Conservation (phyloP, 345 rosid genomes). For the Citrus unshiu region DNA sequence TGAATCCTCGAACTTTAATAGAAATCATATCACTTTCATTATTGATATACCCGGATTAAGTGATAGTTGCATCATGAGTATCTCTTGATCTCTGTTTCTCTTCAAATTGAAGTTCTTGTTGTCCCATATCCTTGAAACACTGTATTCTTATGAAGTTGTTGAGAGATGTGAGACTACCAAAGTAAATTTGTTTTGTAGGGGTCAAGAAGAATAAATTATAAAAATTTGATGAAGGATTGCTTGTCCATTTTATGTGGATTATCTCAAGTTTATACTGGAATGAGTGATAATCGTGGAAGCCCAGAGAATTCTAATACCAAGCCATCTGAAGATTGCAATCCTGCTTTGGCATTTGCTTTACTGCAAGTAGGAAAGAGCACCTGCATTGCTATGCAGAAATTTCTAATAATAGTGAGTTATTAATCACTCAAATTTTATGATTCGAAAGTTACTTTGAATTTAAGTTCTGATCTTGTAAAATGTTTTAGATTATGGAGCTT, state of each 20-base stretch:
- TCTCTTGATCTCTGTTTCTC: neutral
- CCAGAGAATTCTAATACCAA: constrained; percentile 18
- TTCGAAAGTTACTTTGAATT: neutral
- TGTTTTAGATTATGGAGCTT: constrained; percentile 71
- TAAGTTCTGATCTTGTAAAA: constrained; percentile 9
- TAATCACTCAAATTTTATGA: neutral
- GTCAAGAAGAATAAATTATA: constrained; percentile 71
- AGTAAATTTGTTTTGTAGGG: constrained; percentile 39
- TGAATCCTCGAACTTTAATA: neutral
- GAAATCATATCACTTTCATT: neutral
- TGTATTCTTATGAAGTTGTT: neutral
- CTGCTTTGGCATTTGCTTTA: constrained; percentile 36
- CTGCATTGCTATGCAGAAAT: constrained; percentile 52
- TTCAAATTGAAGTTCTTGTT: neutral
- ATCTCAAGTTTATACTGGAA: constrained; percentile 26
- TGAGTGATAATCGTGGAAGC: constrained; percentile 2
- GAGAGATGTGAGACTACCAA: neutral
- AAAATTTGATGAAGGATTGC: constrained; percentile 62
- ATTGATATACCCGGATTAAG: neutral
- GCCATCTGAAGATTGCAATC: constrained; percentile 22
- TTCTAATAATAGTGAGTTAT: constrained; percentile 50
- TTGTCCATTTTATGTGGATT: constrained; percentile 48
- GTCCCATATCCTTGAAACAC: neutral
- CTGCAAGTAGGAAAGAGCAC: constrained; percentile 45
- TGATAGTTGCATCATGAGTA: neutral